Conservation (phyloP, 1,284 basidiomycete genomes). For the Moniliophthora roreri region DNA sequence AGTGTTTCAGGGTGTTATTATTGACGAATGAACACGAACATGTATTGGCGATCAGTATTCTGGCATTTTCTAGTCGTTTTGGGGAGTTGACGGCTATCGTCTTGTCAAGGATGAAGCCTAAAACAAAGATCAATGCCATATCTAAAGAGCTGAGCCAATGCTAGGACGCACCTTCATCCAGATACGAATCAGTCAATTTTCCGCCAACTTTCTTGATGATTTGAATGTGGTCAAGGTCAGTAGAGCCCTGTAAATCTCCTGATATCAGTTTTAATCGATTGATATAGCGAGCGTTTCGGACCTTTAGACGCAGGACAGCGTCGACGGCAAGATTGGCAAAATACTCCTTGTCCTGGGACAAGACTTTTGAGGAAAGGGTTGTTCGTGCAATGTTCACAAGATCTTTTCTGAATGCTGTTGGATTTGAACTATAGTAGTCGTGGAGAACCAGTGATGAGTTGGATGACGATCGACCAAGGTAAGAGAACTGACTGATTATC, state of each 20-base stretch:
- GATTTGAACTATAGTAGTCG: constrained; percentile 6
- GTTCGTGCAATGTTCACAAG: constrained; percentile 64
- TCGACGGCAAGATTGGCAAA: constrained; percentile 98
- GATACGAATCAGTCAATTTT: constrained; percentile 97
- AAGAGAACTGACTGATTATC: constrained; percentile 74
- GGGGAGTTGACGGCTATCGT: constrained; percentile 94
- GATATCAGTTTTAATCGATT: neutral
- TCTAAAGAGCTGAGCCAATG: constrained; percentile 2
- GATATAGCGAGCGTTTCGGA: constrained; percentile 22
- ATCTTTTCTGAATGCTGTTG: constrained; percentile 13
- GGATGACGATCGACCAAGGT: neutral
- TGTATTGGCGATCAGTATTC: constrained; percentile 97
- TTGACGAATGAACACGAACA: constrained; percentile 49
- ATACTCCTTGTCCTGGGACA: constrained; percentile 97
- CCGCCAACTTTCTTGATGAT: constrained; percentile 99
- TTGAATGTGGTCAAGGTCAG: constrained; percentile 98
- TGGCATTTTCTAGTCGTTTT: constrained; percentile 92
- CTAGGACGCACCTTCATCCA: constrained; percentile 82
- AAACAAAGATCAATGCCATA: neutral
- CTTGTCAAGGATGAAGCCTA: constrained; percentile 98
- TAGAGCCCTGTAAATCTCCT: constrained; percentile 70
- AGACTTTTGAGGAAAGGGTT: constrained; percentile 94
- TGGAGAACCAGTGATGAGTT: neutral
- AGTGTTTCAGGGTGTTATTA: neutral
- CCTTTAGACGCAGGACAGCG: constrained; percentile 93